Evolutionary conservation across 2,329 filamentous ascomycete genomes (phyloP).

Genomic region (Sclerotinia trifoliorum): DNA sequence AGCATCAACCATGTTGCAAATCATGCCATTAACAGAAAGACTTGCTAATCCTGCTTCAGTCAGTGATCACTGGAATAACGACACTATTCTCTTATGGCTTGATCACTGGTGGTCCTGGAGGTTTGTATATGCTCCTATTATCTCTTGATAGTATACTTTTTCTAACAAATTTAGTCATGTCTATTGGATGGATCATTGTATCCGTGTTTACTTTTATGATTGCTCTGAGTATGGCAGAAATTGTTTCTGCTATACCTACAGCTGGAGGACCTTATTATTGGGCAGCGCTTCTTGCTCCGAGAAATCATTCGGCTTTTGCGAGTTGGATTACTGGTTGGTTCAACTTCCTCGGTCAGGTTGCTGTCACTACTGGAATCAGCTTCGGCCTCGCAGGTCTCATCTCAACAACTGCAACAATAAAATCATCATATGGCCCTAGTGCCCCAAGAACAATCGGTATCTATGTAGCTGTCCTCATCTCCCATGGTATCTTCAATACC

Average conservation of each 20-base stretch:
- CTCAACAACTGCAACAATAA: slow-evolving; percentile 47
- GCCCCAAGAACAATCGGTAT: slow-evolving; percentile 55
- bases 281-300: slow-evolving; percentile 56
- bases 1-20: neutral
- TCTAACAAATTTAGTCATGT: slow-evolving; percentile 47
- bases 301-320: slow-evolving; percentile 46
- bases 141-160: neutral
- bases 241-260: slow-evolving; percentile 58
- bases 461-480: slow-evolving; percentile 55
- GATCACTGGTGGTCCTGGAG: slow-evolving; percentile 53
- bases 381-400: slow-evolving; percentile 49
- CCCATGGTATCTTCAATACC: slow-evolving; percentile 55
- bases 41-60: slow-evolving; percentile 42
- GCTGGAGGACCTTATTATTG: slow-evolving; percentile 61
- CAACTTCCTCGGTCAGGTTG: slow-evolving; percentile 50
- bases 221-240: slow-evolving; percentile 57
- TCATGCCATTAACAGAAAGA: neutral
- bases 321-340: slow-evolving; percentile 52
- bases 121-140: slow-evolving; percentile 43
- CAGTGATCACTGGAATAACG: slow-evolving; percentile 58
- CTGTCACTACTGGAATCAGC: slow-evolving; percentile 50
- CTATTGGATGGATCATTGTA: slow-evolving; percentile 54
- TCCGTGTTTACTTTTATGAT: slow-evolving; percentile 56
- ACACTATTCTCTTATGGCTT: slow-evolving; percentile 58
- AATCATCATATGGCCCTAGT: slow-evolving; percentile 45